These are phyloP conservation scores for Cladosporium sp. DNA, from an alignment of 2,329 filamentous ascomycete species.

Conservation along the genomic window DNA sequence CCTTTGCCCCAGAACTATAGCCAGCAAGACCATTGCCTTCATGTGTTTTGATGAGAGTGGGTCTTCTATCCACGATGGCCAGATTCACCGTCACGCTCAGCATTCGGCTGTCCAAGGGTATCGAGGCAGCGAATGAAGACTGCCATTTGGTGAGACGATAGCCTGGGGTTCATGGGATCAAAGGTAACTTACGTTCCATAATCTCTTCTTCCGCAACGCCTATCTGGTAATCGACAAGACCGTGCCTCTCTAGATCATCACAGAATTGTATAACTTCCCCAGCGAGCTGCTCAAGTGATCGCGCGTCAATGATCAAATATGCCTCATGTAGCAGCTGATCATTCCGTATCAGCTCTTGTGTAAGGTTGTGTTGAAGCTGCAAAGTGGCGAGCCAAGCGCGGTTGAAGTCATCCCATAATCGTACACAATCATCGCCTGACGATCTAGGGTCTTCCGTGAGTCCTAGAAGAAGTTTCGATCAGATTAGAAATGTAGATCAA, in stretches of 20 bases:
- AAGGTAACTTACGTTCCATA: slow-evolving; percentile 63
- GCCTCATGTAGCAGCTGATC: slow-evolving; percentile 54
- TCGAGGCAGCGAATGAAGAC: too few species aligned
- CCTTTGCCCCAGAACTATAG: too few species aligned
- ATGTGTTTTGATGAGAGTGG: too few species aligned
- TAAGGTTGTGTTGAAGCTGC: slow-evolving; percentile 77
- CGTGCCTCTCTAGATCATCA: slow-evolving; percentile 81
- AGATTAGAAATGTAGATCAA: too few species aligned
- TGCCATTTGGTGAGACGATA: too few species aligned
- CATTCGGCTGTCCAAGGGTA: too few species aligned
- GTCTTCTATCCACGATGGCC: too few species aligned
- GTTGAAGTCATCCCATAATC: slow-evolving; percentile 93
- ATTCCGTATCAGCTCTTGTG: slow-evolving; percentile 55
- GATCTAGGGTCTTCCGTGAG: slow-evolving; percentile 77
- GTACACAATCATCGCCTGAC: slow-evolving; percentile 70
- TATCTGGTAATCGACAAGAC: slow-evolving; percentile 96
- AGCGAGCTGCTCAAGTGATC: slow-evolving; percentile 72
- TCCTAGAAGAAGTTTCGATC: slow-evolving; percentile 59
- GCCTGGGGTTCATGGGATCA: too few species aligned
- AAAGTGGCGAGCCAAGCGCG: slow-evolving; percentile 81
- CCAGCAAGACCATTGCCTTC: too few species aligned
- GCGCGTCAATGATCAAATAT: slow-evolving; percentile 63
- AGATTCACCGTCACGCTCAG: too few species aligned
- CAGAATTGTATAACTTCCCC: slow-evolving; percentile 77
- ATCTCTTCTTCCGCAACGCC: slow-evolving; percentile 96